phyloP scores from a whole-genome alignment of 1,139 yeast species.

The Suzukiozyma palmioleophila region DNA sequence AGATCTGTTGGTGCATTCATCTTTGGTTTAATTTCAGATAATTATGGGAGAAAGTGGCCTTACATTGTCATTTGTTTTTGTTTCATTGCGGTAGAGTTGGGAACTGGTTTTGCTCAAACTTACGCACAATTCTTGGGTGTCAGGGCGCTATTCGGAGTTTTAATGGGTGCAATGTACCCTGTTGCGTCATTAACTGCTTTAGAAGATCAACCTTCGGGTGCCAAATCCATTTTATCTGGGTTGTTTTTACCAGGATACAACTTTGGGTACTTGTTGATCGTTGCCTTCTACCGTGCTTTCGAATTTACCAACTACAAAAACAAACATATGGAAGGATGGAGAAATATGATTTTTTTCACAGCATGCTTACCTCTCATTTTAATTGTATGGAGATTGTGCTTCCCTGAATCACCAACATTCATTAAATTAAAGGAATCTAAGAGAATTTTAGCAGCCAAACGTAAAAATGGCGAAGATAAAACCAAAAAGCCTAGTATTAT shows the following conservation, averaged over 20 bases:
- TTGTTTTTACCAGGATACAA: slow-evolving; percentile 38
- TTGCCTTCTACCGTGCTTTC: slow-evolving; percentile 41
- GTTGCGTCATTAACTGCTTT: slow-evolving; percentile 28
- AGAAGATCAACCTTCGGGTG: slow-evolving; percentile 31
- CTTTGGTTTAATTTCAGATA: slow-evolving; percentile 65
- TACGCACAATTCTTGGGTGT: slow-evolving; percentile 64
- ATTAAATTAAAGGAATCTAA: slow-evolving; percentile 15
- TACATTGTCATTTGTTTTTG: slow-evolving; percentile 48
- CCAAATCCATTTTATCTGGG: slow-evolving; percentile 35
- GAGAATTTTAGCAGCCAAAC: slow-evolving; percentile 7
- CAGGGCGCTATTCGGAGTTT: slow-evolving; percentile 35
- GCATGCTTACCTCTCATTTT: slow-evolving; percentile 49
- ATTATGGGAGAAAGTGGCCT: slow-evolving; percentile 73
- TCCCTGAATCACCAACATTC: slow-evolving; percentile 31
- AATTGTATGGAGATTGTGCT: slow-evolving; percentile 27
- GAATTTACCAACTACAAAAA: slow-evolving; percentile 46
- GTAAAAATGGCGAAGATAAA: slow-evolving; percentile 3
- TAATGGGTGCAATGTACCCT: slow-evolving; percentile 39
- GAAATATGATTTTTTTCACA: slow-evolving; percentile 76
- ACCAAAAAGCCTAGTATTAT: slow-evolving; percentile 4
- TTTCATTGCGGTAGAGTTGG: slow-evolving; percentile 60
- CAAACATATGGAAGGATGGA: slow-evolving; percentile 54
- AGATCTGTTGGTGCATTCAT: slow-evolving; percentile 74
- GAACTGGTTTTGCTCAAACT: slow-evolving; percentile 66
- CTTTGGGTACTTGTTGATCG: slow-evolving; percentile 34